Evolutionary conservation across 192 early-diverging fungal species (phyloP).

Genomic region (Spizellomyces punctatus): DNA sequence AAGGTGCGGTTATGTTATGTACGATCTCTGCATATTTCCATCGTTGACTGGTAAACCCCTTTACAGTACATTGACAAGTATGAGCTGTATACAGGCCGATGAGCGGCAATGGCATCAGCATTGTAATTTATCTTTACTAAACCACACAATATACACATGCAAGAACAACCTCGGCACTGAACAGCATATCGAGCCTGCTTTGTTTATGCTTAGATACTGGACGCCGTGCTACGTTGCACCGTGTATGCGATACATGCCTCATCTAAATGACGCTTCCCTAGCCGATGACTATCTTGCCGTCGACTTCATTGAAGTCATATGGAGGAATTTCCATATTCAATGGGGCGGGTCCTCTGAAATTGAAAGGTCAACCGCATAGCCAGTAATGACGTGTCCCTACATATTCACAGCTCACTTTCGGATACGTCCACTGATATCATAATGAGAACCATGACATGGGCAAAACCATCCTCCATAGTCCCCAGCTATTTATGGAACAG

Average conservation of each 20-base stretch:
- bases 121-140: too few relatives aligned
- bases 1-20: conserved; percentile 18
- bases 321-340: conserved; percentile 94
- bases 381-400: not conserved
- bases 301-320: conserved; percentile 69
- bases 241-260: not conserved
- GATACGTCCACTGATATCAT: conserved; percentile 97
- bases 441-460: conserved; percentile 98
- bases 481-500: conserved; percentile 59
- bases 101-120: too few relatives aligned
- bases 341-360: conserved; percentile 78
- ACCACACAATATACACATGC: too few relatives aligned
- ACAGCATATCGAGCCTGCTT: too few relatives aligned
- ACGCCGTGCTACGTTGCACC: too few relatives aligned
- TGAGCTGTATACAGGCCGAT: conserved; percentile 9
- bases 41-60: not conserved
- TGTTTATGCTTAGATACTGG: too few relatives aligned
- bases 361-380: not conserved
- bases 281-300: conserved; percentile 78
- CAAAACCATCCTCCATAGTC: conserved; percentile 99
- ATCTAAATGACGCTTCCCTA: conserved; percentile 42
- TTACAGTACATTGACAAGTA: conserved; percentile 34
- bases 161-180: too few relatives aligned
- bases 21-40: not conserved
- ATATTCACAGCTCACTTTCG: conserved; percentile 58